Base-by-base conservation (phyloP, 1,284 basidiomycete species). In the Puccinia triticina region DNA sequence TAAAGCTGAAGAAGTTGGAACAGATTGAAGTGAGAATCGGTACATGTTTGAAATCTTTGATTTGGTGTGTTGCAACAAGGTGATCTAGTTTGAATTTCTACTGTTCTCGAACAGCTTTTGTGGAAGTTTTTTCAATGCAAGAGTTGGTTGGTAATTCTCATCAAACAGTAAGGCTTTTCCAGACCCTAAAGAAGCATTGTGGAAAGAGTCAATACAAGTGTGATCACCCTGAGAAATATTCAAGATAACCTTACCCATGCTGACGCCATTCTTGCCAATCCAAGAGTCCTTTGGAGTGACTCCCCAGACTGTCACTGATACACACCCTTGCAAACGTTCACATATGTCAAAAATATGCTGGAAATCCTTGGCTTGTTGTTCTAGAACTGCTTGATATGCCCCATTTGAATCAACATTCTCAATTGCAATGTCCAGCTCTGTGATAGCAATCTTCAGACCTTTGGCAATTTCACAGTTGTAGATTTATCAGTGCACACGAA, bases 351-450 rank as follows among this genome's bases (percentile, higher is more conserved):
- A 57, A 57, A 57, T 21, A 29, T 3, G 23, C 55, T 57, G 10
- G 12, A 57, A 57, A 57, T 57, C 55, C n/a, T 57, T n/a, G 55
- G 55, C 55, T 29, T 57, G 55, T 57, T 57, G 55, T 57, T 57
- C n/a, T 26, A n/a, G 55, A 10, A 29, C 12, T 57, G 23, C 55
- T 57, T n/a, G 55, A 26, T 14, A 57, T 57, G 26, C 55, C 21
- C 55, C 55, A 57, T 50, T 50, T 14, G n/a, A 14, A 29, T 11
- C 55, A 11, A 57, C 55, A 29, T 57, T 57, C 8, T 57, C 55
- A 29, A 57, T 57, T 29, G 23, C 26, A 57, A 57, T 57, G 21
- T 57, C 55, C 55, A 57, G 55, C 21, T 57, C 55, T 26, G 55
- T 57, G n/a, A 57, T 29, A 5, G 55, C 55, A 8, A 57, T 29